Conservation (phyloP, 2,329 filamentous ascomycete species). For the Grosmannia clavigera region DNA sequence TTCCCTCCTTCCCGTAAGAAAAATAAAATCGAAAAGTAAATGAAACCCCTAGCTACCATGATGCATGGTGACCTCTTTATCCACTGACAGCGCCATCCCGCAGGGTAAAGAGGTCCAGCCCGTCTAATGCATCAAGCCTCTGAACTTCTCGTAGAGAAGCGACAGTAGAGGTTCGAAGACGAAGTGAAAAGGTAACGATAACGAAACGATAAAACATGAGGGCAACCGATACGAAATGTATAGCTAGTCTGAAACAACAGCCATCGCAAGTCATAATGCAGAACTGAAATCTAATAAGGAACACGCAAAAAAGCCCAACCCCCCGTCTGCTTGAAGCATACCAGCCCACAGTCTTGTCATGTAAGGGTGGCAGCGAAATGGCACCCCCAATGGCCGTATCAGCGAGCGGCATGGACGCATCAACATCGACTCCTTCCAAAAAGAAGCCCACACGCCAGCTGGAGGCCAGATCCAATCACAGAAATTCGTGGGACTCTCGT, state of each 20-base stretch:
- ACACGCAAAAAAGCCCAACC: slow-evolving; percentile 1
- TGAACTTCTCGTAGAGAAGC: background rate
- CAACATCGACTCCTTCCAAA: background rate
- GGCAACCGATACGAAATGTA: slow-evolving; percentile 4
- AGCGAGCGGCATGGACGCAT: background rate
- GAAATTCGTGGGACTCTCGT: background rate
- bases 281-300: slow-evolving; percentile 8
- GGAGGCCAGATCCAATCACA: background rate
- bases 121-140: background rate
- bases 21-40: background rate
- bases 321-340: background rate
- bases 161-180: background rate
- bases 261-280: slow-evolving; percentile 15
- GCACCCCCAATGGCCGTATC: background rate
- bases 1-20: background rate
- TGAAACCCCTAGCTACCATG: background rate
- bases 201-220: background rate
- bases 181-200: background rate
- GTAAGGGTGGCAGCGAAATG: background rate
- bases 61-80: background rate
- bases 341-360: slow-evolving; percentile 1
- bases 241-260: slow-evolving; percentile 17
- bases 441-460: background rate
- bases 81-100: background rate
- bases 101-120: background rate